phyloP scores from a whole-genome alignment of 371 early-diverging fungal genomes.

The Chytridium lagenaria region DNA sequence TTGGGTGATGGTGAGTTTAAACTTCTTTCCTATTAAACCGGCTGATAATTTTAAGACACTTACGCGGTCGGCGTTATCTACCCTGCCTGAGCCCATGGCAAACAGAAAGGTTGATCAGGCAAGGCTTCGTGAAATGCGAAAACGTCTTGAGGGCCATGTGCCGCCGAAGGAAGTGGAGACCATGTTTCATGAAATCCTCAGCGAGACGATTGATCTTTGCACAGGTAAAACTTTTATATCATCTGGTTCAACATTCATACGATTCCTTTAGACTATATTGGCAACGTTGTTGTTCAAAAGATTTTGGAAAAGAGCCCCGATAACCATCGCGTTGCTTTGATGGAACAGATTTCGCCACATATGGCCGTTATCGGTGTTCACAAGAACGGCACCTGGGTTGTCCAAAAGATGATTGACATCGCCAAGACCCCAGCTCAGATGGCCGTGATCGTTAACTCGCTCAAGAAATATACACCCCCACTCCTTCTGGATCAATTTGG shows the following conservation, averaged over 20 bases:
- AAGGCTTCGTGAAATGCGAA: slow-evolving; percentile 83
- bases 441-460: slow-evolving; percentile 66
- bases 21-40: not conserved
- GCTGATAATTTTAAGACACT: not conserved
- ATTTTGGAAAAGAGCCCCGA: slow-evolving; percentile 80
- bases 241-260: slow-evolving; percentile 7
- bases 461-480: slow-evolving; percentile 81
- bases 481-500: slow-evolving; percentile 93
- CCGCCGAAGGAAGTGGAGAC: slow-evolving; percentile 55
- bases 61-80: slow-evolving; percentile 71
- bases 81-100: slow-evolving; percentile 69
- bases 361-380: slow-evolving; percentile 91
- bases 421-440: slow-evolving; percentile 78
- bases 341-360: slow-evolving; percentile 71
- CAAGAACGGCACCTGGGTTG: slow-evolving; percentile 98
- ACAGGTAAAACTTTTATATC: slow-evolving; percentile 65
- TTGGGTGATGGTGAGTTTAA: not conserved
- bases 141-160: slow-evolving; percentile 73
- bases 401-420: slow-evolving; percentile 95
- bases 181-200: slow-evolving; percentile 72
- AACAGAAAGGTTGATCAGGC: slow-evolving; percentile 74
- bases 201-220: slow-evolving; percentile 70
- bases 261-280: slow-evolving; percentile 79
- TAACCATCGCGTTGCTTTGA: slow-evolving; percentile 56
- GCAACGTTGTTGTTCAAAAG: slow-evolving; percentile 92